Evolutionary conservation across 768 basidiomycete genomes (phyloP).

Genomic region (Leccinellum rugosiceps): DNA sequence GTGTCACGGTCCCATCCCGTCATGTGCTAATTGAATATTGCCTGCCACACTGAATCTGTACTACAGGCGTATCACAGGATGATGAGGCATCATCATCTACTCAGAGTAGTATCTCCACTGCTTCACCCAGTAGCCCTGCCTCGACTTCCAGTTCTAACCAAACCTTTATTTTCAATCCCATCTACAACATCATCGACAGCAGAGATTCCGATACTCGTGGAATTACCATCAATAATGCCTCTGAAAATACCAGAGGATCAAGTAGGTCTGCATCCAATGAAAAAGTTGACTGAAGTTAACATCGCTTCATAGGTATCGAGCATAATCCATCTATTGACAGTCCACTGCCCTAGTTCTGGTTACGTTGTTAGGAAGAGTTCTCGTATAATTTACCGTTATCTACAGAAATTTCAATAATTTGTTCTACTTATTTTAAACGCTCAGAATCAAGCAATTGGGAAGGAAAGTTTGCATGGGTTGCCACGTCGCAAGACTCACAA

Average conservation of each 20-base stretch:
- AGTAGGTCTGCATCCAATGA: neutral
- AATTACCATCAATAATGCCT: neutral
- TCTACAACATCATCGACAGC: neutral
- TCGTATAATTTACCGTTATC: neutral
- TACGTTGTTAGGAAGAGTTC: neutral
- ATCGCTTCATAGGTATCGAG: neutral
- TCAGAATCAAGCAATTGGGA: neutral
- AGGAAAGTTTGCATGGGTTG: neutral
- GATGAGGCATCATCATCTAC: neutral
- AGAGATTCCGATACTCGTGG: neutral
- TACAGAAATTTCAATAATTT: neutral
- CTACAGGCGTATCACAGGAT: neutral
- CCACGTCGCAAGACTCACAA: too few species aligned
- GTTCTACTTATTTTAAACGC: neutral
- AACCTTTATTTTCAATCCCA: neutral
- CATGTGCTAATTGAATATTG: neutral
- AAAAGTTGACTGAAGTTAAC: neutral
- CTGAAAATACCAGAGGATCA: neutral
- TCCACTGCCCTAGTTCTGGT: neutral
- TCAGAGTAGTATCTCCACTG: neutral
- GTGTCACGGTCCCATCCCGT: too few species aligned
- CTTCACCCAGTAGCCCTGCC: slow-evolving; percentile 1
- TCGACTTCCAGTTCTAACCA: neutral
- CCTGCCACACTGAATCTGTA: neutral
- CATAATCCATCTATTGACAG: neutral